Evolutionary conservation across 768 basidiomycete species (phyloP).

Genomic region (Gautieria morchelliformis): DNA sequence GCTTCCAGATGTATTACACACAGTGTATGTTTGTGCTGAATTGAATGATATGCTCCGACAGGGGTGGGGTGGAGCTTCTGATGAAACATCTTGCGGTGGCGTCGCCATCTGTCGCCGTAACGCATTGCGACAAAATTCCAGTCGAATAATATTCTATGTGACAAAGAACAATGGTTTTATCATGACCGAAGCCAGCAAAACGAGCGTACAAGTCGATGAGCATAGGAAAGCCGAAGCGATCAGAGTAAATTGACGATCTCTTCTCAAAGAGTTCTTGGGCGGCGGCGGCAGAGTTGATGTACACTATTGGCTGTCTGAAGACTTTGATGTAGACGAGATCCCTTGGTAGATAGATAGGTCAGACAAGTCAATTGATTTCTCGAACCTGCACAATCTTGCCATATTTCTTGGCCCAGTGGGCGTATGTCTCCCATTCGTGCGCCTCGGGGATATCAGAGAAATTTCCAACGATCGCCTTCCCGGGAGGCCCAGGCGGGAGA

Average conservation of each 20-base stretch:
- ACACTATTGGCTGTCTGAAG: too few relatives aligned
- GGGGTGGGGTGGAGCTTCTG: constrained; percentile 40
- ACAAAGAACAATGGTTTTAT: neutral
- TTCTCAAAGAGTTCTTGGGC: constrained; percentile 23
- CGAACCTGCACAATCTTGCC: neutral
- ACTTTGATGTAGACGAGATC: too few relatives aligned
- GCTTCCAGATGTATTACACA: neutral
- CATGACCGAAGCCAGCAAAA: too few relatives aligned
- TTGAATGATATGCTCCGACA: constrained; percentile 32
- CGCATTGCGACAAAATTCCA: constrained; percentile 52
- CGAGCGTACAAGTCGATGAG: constrained; percentile 4
- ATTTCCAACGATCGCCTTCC: constrained; percentile 6
- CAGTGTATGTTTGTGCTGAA: constrained; percentile 36
- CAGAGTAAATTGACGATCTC: constrained; percentile 22
- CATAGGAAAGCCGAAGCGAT: constrained; percentile 18
- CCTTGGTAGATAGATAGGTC: constrained; percentile 8
- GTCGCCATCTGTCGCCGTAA: constrained; percentile 26
- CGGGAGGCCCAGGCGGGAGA: too few relatives aligned
- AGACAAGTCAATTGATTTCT: neutral
- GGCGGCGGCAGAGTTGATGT: constrained; percentile 16
- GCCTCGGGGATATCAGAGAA: constrained; percentile 3
- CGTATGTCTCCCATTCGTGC: too few relatives aligned
- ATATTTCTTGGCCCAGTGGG: constrained; percentile 9
- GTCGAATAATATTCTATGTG: constrained; percentile 31
- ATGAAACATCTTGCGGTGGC: too few relatives aligned